phyloP scores from a whole-genome alignment of 305 asterid species.

The Fraxinus ornus region DNA sequence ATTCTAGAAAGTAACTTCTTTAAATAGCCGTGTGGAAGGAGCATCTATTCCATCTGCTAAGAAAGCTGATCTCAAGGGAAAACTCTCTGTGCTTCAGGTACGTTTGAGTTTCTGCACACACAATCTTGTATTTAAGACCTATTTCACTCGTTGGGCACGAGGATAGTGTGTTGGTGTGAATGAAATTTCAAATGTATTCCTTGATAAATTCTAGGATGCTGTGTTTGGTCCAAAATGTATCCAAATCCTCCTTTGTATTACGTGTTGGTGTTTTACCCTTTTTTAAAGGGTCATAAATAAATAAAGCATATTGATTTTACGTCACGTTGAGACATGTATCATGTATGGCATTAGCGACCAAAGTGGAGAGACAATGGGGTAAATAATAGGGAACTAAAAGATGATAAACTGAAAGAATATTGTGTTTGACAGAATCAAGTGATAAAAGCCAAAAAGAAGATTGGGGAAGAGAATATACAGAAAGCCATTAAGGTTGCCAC shows the following conservation, averaged over 20 bases:
- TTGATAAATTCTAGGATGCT: conserved; percentile 5
- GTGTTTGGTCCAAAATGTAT: neutral
- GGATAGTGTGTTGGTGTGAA: neutral
- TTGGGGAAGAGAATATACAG: conserved; percentile 75
- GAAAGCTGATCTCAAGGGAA: conserved; percentile 83
- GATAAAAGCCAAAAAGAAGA: conserved; percentile 77
- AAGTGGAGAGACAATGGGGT: neutral
- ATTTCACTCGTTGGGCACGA: neutral
- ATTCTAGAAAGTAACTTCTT: conserved; percentile 78
- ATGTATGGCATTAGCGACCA: neutral
- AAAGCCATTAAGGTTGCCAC: conserved; percentile 67
- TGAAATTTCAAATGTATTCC: neutral
- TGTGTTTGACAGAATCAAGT: conserved; percentile 65
- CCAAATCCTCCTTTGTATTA: neutral
- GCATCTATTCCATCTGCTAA: conserved; percentile 75
- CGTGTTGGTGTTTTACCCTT: neutral
- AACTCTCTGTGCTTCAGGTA: conserved; percentile 83
- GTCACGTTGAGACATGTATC: neutral
- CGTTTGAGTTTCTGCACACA: neutral
- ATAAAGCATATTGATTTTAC: neutral
- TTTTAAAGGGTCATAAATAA: neutral
- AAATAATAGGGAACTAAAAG: neutral
- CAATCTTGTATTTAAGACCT: neutral
- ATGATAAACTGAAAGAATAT: conserved; percentile 9
- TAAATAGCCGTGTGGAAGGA: conserved; percentile 80